A percentile compares a stretch with the other conserved stretches of the same genome.
Conservation (phyloP, 208 protist genomes). For the Trypanosoma scelopori region DNA sequence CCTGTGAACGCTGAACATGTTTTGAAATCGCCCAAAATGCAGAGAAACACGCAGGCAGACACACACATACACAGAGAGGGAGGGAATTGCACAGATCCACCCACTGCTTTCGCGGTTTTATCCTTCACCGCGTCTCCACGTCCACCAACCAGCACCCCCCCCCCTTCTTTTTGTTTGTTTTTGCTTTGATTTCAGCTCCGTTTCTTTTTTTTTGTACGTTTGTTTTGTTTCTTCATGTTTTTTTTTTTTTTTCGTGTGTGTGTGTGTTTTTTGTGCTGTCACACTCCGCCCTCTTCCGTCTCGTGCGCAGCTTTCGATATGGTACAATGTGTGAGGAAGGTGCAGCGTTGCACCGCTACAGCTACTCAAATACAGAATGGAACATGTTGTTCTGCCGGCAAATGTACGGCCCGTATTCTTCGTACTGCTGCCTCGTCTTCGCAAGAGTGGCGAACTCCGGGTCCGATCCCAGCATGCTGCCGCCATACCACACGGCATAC, state of each 20-base stretch:
- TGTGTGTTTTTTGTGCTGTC: no score
- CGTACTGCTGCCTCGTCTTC: conserved; percentile 96
- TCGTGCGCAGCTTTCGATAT: no score
- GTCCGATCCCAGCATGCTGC: conserved; percentile 91
- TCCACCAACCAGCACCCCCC: no score
- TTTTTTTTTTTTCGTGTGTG: not conserved
- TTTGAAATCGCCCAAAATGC: not conserved
- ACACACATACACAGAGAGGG: conserved; percentile 7
- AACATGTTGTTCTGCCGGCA: conserved; percentile 59
- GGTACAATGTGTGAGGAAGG: no score
- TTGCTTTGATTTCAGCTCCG: not conserved
- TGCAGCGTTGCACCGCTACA: not conserved
- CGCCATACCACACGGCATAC: conserved; percentile 97
- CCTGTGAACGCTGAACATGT: not conserved
- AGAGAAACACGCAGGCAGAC: conserved; percentile 11
- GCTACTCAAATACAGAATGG: conserved; percentile 34
- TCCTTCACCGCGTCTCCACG: not conserved
- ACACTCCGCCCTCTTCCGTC: no score
- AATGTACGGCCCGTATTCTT: conserved; percentile 97
- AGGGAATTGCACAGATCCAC: not conserved
- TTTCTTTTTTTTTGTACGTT: no score
- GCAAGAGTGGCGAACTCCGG: conserved; percentile 90
- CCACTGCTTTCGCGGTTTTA: not conserved
- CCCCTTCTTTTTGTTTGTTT: not conserved
- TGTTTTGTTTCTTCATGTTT: not conserved